These are phyloP conservation scores for Xylaria sp. DNA, from an alignment of 2,329 filamentous ascomycete species.

Conservation along the genomic window DNA sequence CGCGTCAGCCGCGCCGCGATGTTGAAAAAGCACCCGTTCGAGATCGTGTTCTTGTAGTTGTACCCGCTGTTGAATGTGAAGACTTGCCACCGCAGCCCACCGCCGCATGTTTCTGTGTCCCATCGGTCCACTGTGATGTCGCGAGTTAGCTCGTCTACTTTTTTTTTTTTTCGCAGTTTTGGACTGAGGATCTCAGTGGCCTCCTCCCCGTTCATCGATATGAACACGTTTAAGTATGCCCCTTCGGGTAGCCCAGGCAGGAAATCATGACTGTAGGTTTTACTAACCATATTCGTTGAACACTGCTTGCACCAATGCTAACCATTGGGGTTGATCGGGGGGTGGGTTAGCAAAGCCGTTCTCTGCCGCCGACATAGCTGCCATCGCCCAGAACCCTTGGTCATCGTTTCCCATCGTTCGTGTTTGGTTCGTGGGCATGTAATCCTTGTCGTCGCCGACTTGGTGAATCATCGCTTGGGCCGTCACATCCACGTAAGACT, in stretches of 20 bases:
- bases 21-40: conserved; percentile 74
- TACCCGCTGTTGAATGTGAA: conserved; percentile 76
- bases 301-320: conserved; percentile 77
- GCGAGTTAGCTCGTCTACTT: background rate
- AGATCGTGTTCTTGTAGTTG: conserved; percentile 71
- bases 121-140: conserved; percentile 61
- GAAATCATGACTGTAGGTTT: background rate
- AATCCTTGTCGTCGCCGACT: conserved; percentile 62
- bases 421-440: conserved; percentile 71
- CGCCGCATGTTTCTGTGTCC: conserved; percentile 69
- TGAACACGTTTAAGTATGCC: background rate
- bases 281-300: conserved; percentile 71
- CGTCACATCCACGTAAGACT: conserved; percentile 65
- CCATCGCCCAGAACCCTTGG: conserved; percentile 85
- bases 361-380: conserved; percentile 79
- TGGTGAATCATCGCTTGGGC: conserved; percentile 66
- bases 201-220: too few species aligned
- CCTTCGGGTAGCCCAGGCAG: background rate
- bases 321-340: conserved; percentile 69
- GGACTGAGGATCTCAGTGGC: too few species aligned
- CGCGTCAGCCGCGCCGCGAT: conserved; percentile 72
- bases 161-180: too few species aligned
- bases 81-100: conserved; percentile 86
- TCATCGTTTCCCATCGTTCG: conserved; percentile 71
- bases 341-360: conserved; percentile 74